These are phyloP conservation scores for Fusarium pseudonygamai DNA, from an alignment of 2,329 filamentous ascomycete genomes.

Conservation along the genomic window DNA sequence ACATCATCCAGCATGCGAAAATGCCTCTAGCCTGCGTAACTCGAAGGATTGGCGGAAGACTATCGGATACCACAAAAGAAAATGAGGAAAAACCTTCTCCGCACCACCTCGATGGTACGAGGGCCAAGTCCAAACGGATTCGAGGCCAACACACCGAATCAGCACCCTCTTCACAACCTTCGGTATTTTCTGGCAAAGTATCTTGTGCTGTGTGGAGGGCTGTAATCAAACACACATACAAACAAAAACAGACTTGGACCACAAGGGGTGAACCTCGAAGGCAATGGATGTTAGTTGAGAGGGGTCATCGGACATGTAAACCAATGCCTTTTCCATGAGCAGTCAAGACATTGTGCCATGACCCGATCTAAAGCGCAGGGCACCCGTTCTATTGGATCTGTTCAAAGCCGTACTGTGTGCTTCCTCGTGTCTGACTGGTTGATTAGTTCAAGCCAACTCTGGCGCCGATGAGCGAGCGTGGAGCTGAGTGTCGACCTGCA, in stretches of 20 bases:
- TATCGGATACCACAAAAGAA: constrained; percentile 4
- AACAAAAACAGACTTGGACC: constrained; percentile 9
- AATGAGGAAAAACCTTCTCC: constrained; percentile 4
- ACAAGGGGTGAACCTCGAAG: constrained; percentile 20
- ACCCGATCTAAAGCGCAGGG: constrained; percentile 40
- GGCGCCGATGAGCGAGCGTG: constrained; percentile 28
- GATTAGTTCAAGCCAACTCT: constrained; percentile 26
- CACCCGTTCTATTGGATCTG: constrained; percentile 40
- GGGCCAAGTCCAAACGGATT: background rate
- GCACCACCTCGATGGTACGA: constrained; percentile 11
- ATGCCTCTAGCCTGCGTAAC: background rate
- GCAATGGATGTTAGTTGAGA: constrained; percentile 19
- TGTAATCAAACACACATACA: constrained; percentile 25
- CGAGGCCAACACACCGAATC: constrained; percentile 28
- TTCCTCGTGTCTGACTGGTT: constrained; percentile 34
- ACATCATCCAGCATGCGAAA: constrained; percentile 6
- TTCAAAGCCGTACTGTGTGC: constrained; percentile 32
- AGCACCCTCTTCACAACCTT: background rate
- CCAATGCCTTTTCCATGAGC: constrained; percentile 19
- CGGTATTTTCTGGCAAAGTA: constrained; percentile 20
- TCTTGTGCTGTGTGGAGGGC: constrained; percentile 28
- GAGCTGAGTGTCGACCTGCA: constrained; percentile 37
- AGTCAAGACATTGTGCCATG: constrained; percentile 21
- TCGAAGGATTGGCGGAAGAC: constrained; percentile 14
- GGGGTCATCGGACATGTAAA: constrained; percentile 30